A percentile compares a stretch with the other conserved stretches of the same genome.
Evolutionary conservation across 805 yeast genomes (phyloP).

Genomic region (Candida qinlingensis): DNA sequence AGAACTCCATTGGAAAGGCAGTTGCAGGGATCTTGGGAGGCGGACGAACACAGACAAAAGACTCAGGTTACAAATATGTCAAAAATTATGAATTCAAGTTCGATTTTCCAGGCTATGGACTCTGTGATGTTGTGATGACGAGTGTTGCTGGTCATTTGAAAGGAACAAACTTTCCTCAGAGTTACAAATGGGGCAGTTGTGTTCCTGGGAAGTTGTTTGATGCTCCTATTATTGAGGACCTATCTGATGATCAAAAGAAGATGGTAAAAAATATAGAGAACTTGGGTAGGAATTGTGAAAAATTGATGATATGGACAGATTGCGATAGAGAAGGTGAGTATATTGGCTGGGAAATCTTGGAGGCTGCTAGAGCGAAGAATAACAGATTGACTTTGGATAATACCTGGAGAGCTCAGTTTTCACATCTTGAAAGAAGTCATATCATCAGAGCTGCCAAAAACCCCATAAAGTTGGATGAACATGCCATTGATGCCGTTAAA

Average conservation of each 20-base stretch:
- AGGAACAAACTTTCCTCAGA: constrained; percentile 56
- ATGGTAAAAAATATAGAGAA: constrained; percentile 61
- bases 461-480: constrained; percentile 59
- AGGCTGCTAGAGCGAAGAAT: constrained; percentile 56
- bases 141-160: constrained; percentile 86
- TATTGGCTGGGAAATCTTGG: constrained; percentile 78
- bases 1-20: constrained; percentile 88
- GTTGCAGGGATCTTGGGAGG: constrained; percentile 75
- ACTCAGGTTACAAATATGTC: constrained; percentile 54
- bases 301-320: constrained; percentile 94
- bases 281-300: constrained; percentile 57
- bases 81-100: constrained; percentile 76
- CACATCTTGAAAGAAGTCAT: constrained; percentile 79
- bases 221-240: constrained; percentile 52
- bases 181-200: constrained; percentile 61
- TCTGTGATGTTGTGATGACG: constrained; percentile 83
- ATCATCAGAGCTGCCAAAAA: constrained; percentile 66
- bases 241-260: constrained; percentile 35
- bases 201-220: constrained; percentile 62
- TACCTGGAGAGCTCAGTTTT: constrained; percentile 75
- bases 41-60: constrained; percentile 46
- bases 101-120: constrained; percentile 56
- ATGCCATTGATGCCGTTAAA: constrained; percentile 76
- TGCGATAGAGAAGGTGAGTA: constrained; percentile 96
- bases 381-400: constrained; percentile 38